Evolutionary conservation across 2,329 filamentous ascomycete species (phyloP).

Genomic region (Botryotinia convoluta): DNA sequence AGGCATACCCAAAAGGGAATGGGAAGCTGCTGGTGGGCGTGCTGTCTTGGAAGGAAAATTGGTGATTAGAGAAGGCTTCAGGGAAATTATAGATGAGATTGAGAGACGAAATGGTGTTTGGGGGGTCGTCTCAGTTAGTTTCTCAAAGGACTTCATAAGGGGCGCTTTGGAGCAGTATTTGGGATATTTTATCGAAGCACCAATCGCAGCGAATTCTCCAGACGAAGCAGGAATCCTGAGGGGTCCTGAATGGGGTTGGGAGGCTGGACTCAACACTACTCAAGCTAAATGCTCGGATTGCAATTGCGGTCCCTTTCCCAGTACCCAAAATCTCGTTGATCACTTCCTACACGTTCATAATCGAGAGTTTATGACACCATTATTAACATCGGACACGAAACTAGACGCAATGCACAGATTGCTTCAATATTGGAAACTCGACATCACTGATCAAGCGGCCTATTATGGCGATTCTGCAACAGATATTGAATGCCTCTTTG

Average conservation of each 20-base stretch:
- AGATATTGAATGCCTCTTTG: constrained; percentile 36
- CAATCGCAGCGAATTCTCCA: constrained; percentile 28
- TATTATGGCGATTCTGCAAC: constrained; percentile 38
- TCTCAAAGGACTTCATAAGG: constrained; percentile 29
- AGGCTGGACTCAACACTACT: constrained; percentile 13
- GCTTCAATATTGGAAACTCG: constrained; percentile 19
- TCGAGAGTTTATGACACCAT: background rate
- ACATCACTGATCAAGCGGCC: constrained; percentile 19
- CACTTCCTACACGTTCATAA: background rate
- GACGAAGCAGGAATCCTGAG: constrained; percentile 27
- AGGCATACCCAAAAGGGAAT: constrained; percentile 24
- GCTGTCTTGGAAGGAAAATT: constrained; percentile 26
- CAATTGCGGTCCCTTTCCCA: background rate
- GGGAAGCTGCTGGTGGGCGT: constrained; percentile 25
- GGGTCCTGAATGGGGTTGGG: constrained; percentile 8
- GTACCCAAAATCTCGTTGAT: background rate
- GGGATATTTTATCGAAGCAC: constrained; percentile 2
- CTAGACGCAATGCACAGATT: constrained; percentile 27
- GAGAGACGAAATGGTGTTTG: constrained; percentile 19
- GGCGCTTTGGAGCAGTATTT: constrained; percentile 26
- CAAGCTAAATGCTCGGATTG: background rate
- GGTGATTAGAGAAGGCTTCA: constrained; percentile 27
- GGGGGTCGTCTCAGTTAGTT: constrained; percentile 35
- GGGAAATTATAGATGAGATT: constrained; percentile 23
- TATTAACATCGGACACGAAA: constrained; percentile 33